phyloP scores from a whole-genome alignment of 352 stramenopile species.

The Pythium sukuiense region DNA sequence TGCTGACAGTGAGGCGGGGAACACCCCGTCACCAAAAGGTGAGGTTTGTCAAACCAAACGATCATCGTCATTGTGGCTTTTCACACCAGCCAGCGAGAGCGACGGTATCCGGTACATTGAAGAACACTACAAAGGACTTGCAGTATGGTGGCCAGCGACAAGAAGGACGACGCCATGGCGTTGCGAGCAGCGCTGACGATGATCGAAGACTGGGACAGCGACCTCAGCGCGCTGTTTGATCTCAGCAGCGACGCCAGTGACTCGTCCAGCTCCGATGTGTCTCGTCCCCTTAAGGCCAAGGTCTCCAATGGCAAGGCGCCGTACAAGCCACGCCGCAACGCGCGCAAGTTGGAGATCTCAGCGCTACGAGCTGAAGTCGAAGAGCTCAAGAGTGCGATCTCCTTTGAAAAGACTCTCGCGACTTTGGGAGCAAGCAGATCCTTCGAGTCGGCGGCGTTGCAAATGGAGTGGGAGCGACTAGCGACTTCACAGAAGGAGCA shows the following conservation, averaged over 20 bases:
- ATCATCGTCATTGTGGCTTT: too few relatives aligned
- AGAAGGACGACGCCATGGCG: neutral
- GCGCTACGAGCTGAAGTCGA: constrained; percentile 14
- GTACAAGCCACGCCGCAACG: neutral
- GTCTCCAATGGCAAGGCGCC: neutral
- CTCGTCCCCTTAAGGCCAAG: neutral
- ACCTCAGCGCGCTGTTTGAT: neutral
- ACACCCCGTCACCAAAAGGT: too few relatives aligned
- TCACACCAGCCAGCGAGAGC: too few relatives aligned
- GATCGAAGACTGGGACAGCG: neutral
- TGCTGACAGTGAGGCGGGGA: too few relatives aligned
- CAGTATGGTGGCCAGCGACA: too few relatives aligned
- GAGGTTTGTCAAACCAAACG: neutral
- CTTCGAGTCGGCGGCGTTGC: too few relatives aligned
- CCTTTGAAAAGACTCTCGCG: constrained; percentile 3
- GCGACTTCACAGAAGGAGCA: constrained; percentile 3
- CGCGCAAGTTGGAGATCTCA: constrained; percentile 10
- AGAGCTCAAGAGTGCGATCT: constrained; percentile 10
- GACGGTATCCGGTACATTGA: too few relatives aligned
- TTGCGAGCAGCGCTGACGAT: neutral
- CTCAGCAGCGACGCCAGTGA: neutral
- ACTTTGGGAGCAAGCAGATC: constrained; percentile 1
- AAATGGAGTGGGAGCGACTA: constrained; percentile 13
- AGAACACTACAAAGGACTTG: too few relatives aligned
- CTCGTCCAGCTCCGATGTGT: neutral